Conservation (phyloP, 1,284 basidiomycete species). For the Thecaphora thlaspeos region DNA sequence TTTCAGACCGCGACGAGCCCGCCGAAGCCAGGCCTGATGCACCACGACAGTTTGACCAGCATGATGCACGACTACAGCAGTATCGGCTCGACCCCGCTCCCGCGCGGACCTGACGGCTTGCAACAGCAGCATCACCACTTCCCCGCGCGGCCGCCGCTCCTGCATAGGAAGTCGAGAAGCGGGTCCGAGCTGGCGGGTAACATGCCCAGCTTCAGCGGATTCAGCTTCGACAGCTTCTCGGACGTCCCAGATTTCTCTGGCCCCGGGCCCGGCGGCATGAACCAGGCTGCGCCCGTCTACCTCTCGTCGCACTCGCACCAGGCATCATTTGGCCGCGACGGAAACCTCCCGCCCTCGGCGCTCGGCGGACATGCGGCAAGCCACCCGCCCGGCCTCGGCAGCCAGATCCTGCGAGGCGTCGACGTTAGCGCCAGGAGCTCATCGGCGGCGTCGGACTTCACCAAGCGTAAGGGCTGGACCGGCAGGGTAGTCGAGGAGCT, state of each 20-base stretch:
- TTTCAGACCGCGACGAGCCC: conserved; percentile 1
- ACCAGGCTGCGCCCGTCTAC: conserved; percentile 15
- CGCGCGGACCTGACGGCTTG: background rate
- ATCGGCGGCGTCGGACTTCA: conserved; percentile 45
- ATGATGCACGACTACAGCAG: conserved; percentile 23
- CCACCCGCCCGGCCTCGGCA: conserved; percentile 40
- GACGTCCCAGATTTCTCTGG: conserved; percentile 8
- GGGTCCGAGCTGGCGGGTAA: conserved; percentile 15
- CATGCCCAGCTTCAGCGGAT: conserved; percentile 13
- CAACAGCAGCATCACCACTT: conserved; percentile 8
- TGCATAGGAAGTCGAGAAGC: conserved; percentile 23
- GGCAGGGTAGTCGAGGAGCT: conserved; percentile 48
- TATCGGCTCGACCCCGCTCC: conserved; percentile 6
- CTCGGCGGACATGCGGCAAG: conserved; percentile 37
- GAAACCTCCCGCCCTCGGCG: conserved; percentile 21
- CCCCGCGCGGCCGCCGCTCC: conserved; percentile 19
- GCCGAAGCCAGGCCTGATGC: conserved; percentile 11
- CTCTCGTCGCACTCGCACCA: conserved; percentile 19
- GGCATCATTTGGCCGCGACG: conserved; percentile 11
- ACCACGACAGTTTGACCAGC: conserved; percentile 8
- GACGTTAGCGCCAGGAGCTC: conserved; percentile 36
- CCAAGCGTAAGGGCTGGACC: conserved; percentile 51
- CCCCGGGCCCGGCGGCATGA: conserved; percentile 5
- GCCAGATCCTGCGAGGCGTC: conserved; percentile 33
- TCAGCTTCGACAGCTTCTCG: conserved; percentile 15